Percentiles rank a stretch among this genome's conserved stretches.
phyloP scores from a whole-genome alignment of 2,329 filamentous ascomycete genomes.

The Arthrobotrys conoides region DNA sequence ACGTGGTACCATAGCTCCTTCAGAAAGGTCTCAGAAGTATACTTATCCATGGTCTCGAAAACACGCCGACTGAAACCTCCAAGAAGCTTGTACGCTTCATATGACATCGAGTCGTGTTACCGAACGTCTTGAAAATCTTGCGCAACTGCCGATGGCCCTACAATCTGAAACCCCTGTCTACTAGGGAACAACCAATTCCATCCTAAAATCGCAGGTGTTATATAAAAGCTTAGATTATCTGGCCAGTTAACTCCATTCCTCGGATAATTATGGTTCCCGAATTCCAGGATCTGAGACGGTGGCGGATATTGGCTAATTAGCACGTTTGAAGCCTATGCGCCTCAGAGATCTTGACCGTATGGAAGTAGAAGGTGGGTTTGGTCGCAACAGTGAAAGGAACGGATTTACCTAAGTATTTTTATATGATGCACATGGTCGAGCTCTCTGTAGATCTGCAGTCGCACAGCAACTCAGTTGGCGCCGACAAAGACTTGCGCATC shows the following conservation, averaged over 20 bases:
- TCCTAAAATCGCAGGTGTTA: slow-evolving; percentile 14
- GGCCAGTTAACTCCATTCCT: slow-evolving; percentile 17
- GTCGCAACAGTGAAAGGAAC: neutral
- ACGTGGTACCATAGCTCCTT: neutral
- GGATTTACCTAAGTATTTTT: neutral
- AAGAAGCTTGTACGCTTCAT: slow-evolving; percentile 13
- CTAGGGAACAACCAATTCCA: neutral
- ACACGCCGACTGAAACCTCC: slow-evolving; percentile 15
- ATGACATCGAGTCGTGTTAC: slow-evolving; percentile 19
- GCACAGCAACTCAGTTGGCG: neutral
- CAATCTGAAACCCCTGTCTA: slow-evolving; percentile 6
- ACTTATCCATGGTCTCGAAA: slow-evolving; percentile 17
- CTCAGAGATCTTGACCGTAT: slow-evolving; percentile 9
- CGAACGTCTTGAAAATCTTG: slow-evolving; percentile 22
- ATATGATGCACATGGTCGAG: neutral
- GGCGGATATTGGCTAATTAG: slow-evolving; percentile 14
- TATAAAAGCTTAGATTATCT: neutral
- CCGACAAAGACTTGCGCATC: neutral
- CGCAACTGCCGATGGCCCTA: slow-evolving; percentile 6
- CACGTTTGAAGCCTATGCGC: slow-evolving; percentile 7
- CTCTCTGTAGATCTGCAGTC: slow-evolving; percentile 3
- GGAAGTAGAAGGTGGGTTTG: slow-evolving; percentile 12
- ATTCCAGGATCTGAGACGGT: neutral
- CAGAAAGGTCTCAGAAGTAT: neutral
- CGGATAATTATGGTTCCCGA: slow-evolving; percentile 21